Evolutionary conservation across 2,329 filamentous ascomycete genomes (phyloP), one percentile per base, ranked within the genome.

Genomic region (Calonectria leucothoes): DNA sequence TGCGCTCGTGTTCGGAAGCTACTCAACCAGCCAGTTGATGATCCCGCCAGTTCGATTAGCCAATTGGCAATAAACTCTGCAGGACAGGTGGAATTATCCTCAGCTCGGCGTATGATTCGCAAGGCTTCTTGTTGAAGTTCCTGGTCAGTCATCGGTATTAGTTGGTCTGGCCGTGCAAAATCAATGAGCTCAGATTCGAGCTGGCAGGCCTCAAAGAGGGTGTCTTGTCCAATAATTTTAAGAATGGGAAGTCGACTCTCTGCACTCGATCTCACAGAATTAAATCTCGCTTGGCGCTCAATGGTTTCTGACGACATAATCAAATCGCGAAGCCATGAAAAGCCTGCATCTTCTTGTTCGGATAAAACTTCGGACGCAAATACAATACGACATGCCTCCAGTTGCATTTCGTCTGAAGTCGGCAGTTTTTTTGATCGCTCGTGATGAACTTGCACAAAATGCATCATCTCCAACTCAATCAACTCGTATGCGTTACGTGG

Each of bases 251-350:
- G 57, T 11, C 59, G 57, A 29, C 71, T 57, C 20, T 74, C 69
- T 8, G 64, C 35, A 2, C 42, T 67, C 4, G 72, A 74, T 15
- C 72, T 59, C 17, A 71, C 42, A 2, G 64, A 66, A n/a, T 48
- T 65, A 10, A 69, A 68, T n/a, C 64, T 66, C 4, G 69, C 72
- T 29, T 69, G 69, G 2, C 59, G 69, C 10, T 67, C 64, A 12
- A 69, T 61, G 6, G 14, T 37, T 6, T 74, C 66, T 2, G 59
- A 33, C 6, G 70, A 76, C 42, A 71, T 72, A 42, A 76, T 72
- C 35, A 76, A 29, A 42, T 76, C 74, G 5, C 74, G 66, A 14
- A 76, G 72, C 74, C 74, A 76, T 2, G 74, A 76, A 3, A 45
- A 49, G n/a, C 52, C 27, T 5, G 57, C 57, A 3, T 25, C 25